Percentiles rank a stretch among this genome's conserved stretches.
Evolutionary conservation across 495 filamentous ascomycete species (phyloP).

Genomic region (Aspergillus avenaceus): DNA sequence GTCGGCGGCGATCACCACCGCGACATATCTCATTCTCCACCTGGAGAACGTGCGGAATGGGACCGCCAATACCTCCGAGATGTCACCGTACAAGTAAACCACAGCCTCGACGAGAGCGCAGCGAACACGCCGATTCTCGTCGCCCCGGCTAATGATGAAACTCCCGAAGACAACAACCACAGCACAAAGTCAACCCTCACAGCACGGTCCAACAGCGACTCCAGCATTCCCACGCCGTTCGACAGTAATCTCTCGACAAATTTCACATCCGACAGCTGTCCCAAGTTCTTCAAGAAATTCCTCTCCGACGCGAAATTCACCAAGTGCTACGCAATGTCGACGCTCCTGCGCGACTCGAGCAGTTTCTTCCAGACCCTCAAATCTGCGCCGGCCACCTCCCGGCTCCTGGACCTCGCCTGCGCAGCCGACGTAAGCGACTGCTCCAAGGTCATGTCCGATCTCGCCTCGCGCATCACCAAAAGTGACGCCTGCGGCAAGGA

Average conservation of each 20-base stretch:
- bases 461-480: conserved; percentile 56
- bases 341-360: conserved; percentile 67
- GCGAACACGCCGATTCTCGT: background rate
- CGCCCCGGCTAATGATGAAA: background rate
- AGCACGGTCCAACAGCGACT: conserved; percentile 11
- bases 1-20: conserved; percentile 14
- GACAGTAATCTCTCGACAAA: conserved; percentile 67
- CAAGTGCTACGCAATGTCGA: conserved; percentile 67
- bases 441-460: conserved; percentile 49
- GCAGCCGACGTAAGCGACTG: conserved; percentile 56
- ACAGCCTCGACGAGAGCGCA: background rate
- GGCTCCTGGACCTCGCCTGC: conserved; percentile 69
- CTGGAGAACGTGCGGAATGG: conserved; percentile 2
- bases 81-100: background rate
- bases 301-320: conserved; percentile 59
- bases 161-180: background rate
- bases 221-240: conserved; percentile 62
- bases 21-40: conserved; percentile 10
- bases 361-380: conserved; percentile 73
- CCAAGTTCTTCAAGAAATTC: conserved; percentile 64
- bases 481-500: conserved; percentile 66
- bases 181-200: background rate
- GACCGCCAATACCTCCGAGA: background rate
- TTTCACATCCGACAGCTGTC: conserved; percentile 60
- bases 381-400: conserved; percentile 61